phyloP scores from a whole-genome alignment of 1,284 basidiomycete genomes.

The Lentinula novae-zelandiae region DNA sequence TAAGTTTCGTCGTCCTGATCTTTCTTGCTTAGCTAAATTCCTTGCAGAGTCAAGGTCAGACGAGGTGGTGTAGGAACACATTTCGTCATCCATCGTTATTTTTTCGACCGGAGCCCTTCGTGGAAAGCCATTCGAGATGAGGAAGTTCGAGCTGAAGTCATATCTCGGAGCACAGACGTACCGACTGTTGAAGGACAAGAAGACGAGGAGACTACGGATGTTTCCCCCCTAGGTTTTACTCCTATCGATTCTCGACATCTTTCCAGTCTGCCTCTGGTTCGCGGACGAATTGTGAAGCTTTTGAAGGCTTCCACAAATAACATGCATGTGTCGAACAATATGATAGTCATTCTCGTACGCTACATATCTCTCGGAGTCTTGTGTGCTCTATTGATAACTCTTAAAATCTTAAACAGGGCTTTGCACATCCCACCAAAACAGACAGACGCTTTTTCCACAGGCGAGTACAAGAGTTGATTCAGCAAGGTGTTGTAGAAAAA shows the following conservation, averaged over 20 bases:
- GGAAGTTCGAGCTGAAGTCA: slow-evolving; percentile 40
- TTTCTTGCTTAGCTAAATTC: slow-evolving; percentile 7
- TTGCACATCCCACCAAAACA: slow-evolving; percentile 63
- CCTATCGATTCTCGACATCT: slow-evolving; percentile 74
- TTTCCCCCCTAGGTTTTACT: slow-evolving; percentile 48
- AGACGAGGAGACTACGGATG: slow-evolving; percentile 28
- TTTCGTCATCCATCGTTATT: slow-evolving; percentile 74
- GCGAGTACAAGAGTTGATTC: slow-evolving; percentile 65
- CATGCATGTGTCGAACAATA: slow-evolving; percentile 66
- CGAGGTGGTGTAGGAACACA: slow-evolving; percentile 75
- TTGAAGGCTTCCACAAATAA: slow-evolving; percentile 63
- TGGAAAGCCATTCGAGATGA: slow-evolving; percentile 73
- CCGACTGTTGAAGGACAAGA: slow-evolving; percentile 28
- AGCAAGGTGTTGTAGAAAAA: slow-evolving; percentile 69
- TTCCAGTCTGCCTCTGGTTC: slow-evolving; percentile 66
- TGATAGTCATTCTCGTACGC: slow-evolving; percentile 66
- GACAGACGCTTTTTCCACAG: slow-evolving; percentile 76
- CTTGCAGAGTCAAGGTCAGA: slow-evolving; percentile 63
- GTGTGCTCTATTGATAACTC: slow-evolving; percentile 1
- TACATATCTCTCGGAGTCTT: slow-evolving; percentile 1
- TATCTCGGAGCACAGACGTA: slow-evolving; percentile 25
- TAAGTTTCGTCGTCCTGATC: slow-evolving; percentile 33
- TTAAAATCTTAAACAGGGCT: slow-evolving; percentile 48
- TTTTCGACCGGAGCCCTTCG: slow-evolving; percentile 64
- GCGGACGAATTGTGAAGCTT: slow-evolving; percentile 62